These are phyloP conservation scores for Alternaria sp. DNA, from an alignment of 2,329 filamentous ascomycete species.

Conservation along the genomic window DNA sequence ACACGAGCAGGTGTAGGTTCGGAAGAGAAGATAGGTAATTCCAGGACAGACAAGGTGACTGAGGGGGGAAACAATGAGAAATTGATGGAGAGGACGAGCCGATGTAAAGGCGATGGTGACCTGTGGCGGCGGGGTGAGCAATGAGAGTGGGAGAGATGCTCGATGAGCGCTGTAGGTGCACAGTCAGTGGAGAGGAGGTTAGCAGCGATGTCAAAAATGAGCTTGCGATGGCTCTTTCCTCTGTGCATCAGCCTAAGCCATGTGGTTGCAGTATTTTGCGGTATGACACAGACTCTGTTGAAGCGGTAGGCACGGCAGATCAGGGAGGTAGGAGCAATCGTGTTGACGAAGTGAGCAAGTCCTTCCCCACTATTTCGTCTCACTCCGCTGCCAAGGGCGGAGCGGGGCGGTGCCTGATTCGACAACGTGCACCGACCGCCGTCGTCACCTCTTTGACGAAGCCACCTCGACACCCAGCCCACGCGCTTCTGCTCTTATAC, in stretches of 20 bases:
- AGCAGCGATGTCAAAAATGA: conserved; percentile 24
- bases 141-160: conserved; percentile 30
- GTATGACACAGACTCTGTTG: not conserved
- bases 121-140: conserved; percentile 23
- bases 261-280: conserved; percentile 5
- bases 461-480: conserved; percentile 30
- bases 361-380: conserved; percentile 23
- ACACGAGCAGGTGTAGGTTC: conserved; percentile 7
- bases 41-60: conserved; percentile 10
- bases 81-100: conserved; percentile 32
- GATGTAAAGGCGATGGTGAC: conserved; percentile 9
- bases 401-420: conserved; percentile 37
- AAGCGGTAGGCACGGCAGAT: conserved; percentile 8
- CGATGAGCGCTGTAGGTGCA: conserved; percentile 28
- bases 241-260: conserved; percentile 7
- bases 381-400: conserved; percentile 35
- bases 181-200: conserved; percentile 20
- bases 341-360: not conserved
- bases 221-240: conserved; percentile 36
- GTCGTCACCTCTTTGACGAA: conserved; percentile 41
- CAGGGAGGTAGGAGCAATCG: conserved; percentile 16
- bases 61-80: conserved; percentile 22
- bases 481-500: conserved; percentile 25
- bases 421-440: conserved; percentile 37
- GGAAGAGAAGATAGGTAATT: conserved; percentile 11